Base-by-base conservation (phyloP, 2,329 filamentous ascomycete species). In the Phaeomoniella chlamydospora region DNA sequence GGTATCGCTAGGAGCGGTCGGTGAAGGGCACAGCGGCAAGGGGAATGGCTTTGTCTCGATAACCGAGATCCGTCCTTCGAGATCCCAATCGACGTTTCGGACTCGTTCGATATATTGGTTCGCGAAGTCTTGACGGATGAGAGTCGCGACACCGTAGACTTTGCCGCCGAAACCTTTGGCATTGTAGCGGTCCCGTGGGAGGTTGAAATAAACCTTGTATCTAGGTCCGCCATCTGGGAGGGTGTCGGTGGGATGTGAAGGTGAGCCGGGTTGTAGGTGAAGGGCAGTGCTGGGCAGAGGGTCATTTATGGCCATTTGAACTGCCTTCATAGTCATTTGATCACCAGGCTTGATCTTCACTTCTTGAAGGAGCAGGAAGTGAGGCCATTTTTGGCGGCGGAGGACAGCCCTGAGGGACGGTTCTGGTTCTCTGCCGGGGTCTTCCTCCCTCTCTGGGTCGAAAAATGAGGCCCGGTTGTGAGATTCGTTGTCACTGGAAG, bases 121-220 rank as follows among this genome's bases (percentile, higher is more conserved):
- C 35, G 34, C 34, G 18, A 67, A 59, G 42, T 70, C 65, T 9
- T 54, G 47, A 2, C 67, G 56, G 11, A 71, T 44, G 31, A 72
- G 57, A 15, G 60, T 63, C 17, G 59, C 65, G 2, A 73, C 65
- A 10, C 69, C 68, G 41, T 72, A 68, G 1, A 71, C 51, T 40
- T 61, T 68, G 2, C 68, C 60, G 2, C 57, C 62, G 32, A 65
- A 65, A 1, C 64, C 67, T 1, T 54, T 55, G 3, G 64, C 67
- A 42, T 73, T 72, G 47, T 60, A 49, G 18, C 49, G 57, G 46
- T 72, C 67, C 3, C 50, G 52, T 0, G 68, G 67, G 0, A 72
- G 53, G 32, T 56, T 63, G 44, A 67, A 64, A 38, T 63, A 51
- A 0, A 61, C 50, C 15, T 51, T 47, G 41, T 70, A 70, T 3